These are phyloP conservation scores for Saussurea involucrata DNA, from an alignment of 129 eudicot genomes.

Conservation along the genomic window DNA sequence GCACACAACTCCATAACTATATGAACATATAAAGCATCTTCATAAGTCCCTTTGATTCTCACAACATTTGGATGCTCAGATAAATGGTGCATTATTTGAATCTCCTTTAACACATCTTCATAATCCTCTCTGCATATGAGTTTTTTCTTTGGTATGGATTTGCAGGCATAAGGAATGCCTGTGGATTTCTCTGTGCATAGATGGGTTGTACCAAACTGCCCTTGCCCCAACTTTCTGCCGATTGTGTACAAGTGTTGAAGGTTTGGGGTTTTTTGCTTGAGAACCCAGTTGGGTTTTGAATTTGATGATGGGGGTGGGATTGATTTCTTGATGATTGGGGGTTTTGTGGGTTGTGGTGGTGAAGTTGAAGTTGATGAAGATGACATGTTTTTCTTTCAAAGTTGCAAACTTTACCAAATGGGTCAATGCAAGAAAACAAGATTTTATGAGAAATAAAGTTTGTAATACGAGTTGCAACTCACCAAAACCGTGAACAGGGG, in stretches of 20 bases:
- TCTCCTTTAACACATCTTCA: conserved; percentile 93
- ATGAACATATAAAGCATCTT: conserved; percentile 71
- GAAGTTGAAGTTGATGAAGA: conserved; percentile 30
- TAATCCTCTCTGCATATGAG: conserved; percentile 77
- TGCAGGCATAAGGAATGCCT: conserved; percentile 64
- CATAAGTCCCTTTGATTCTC: conserved; percentile 79
- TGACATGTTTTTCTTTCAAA: conserved; percentile 9
- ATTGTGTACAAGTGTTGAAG: conserved; percentile 62
- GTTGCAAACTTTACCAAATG: conserved; percentile 25
- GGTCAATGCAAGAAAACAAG: conserved; percentile 16
- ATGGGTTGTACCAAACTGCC: conserved; percentile 90
- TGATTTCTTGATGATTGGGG: conserved; percentile 42
- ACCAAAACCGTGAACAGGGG: neutral
- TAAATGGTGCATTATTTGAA: conserved; percentile 94
- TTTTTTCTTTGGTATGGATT: conserved; percentile 81
- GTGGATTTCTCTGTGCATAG: conserved; percentile 74
- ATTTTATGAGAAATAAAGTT: neutral
- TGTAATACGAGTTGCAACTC: neutral
- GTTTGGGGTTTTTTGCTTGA: conserved; percentile 63
- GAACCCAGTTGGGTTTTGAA: conserved; percentile 57
- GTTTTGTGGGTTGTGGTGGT: conserved; percentile 35
- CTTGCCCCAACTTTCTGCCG: conserved; percentile 77
- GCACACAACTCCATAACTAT: conserved; percentile 96
- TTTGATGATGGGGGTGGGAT: conserved; percentile 24
- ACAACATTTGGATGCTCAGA: conserved; percentile 80